Conservation (phyloP, 139 green algal genomes). For the Haematococcus sp. region DNA sequence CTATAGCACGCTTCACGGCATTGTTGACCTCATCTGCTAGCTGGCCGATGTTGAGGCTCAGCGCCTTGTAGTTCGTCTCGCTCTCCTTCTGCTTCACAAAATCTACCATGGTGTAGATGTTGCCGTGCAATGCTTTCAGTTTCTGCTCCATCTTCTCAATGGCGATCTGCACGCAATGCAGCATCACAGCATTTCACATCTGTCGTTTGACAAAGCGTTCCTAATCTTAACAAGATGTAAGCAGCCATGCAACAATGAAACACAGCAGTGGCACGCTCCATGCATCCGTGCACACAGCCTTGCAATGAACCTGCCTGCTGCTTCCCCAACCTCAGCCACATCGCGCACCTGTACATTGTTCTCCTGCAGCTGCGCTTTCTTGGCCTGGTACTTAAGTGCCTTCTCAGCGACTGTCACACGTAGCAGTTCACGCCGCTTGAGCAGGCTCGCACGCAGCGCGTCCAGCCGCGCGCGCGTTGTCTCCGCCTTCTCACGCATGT, state of each 20-base stretch:
- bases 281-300: too few species aligned
- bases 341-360: conserved; percentile 24
- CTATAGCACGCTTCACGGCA: conserved; percentile 28
- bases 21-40: conserved; percentile 40
- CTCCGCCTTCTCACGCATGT: conserved; percentile 30
- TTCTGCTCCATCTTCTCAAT: conserved; percentile 48
- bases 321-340: too few species aligned
- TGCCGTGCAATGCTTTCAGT: conserved; percentile 13
- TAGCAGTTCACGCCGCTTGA: conserved; percentile 47
- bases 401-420: conserved; percentile 32
- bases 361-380: conserved; percentile 43
- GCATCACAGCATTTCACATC: background rate
- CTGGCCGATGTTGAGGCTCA: conserved; percentile 23
- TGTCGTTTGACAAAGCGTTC: too few species aligned
- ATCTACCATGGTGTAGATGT: conserved; percentile 32
- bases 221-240: too few species aligned
- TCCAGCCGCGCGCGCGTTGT: conserved; percentile 31
- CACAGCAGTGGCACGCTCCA: too few species aligned
- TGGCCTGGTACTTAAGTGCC: conserved; percentile 43
- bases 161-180: conserved; percentile 33
- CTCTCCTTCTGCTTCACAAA: conserved; percentile 41
- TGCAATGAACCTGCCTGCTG: too few species aligned
- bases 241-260: too few species aligned
- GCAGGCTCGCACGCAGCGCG: conserved; percentile 17
- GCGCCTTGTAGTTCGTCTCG: conserved; percentile 45